Evolutionary conservation across 202 grass and related monocot genomes (phyloP).

Genomic region (Zoysia matrella): DNA sequence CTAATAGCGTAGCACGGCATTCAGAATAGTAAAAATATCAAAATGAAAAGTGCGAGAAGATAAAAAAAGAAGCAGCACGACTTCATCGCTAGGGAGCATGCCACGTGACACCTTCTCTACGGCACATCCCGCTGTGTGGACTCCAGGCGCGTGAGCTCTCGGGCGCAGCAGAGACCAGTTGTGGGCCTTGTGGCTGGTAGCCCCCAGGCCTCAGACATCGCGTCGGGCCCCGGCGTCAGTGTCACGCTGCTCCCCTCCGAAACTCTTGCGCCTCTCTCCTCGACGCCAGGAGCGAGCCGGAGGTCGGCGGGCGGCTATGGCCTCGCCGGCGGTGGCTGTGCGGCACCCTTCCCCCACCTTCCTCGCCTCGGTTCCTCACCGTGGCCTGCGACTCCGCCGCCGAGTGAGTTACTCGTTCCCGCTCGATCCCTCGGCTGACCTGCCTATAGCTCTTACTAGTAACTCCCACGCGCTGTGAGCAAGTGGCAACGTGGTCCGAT

Average conservation of each 20-base stretch:
- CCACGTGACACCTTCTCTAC: slow-evolving; percentile 36
- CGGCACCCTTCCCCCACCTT: slow-evolving; percentile 17
- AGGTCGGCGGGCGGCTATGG: slow-evolving; percentile 21
- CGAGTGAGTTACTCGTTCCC: slow-evolving; percentile 38
- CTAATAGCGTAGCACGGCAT: too few relatives aligned
- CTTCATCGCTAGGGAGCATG: slow-evolving; percentile 16
- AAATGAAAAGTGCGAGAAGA: background rate
- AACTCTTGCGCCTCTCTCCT: background rate
- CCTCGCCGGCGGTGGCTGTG: slow-evolving; percentile 45
- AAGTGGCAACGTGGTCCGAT: background rate
- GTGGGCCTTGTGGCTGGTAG: background rate
- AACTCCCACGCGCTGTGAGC: background rate
- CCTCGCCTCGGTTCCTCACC: slow-evolving; percentile 11
- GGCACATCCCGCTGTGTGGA: slow-evolving; percentile 3
- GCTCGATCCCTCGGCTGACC: background rate
- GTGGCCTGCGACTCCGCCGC: slow-evolving; percentile 2
- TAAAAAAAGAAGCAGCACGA: background rate
- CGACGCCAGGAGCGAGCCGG: background rate
- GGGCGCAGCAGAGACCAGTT: background rate
- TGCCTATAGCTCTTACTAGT: too few relatives aligned
- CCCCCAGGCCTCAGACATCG: background rate
- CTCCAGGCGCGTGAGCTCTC: background rate
- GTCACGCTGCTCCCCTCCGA: background rate
- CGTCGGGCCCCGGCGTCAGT: slow-evolving; percentile 32
- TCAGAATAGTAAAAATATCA: background rate